Percentiles rank a stretch among this genome's conserved stretches.
These are phyloP conservation scores for Boletellus ananiceps DNA, from an alignment of 768 basidiomycete genomes.

Conservation along the genomic window DNA sequence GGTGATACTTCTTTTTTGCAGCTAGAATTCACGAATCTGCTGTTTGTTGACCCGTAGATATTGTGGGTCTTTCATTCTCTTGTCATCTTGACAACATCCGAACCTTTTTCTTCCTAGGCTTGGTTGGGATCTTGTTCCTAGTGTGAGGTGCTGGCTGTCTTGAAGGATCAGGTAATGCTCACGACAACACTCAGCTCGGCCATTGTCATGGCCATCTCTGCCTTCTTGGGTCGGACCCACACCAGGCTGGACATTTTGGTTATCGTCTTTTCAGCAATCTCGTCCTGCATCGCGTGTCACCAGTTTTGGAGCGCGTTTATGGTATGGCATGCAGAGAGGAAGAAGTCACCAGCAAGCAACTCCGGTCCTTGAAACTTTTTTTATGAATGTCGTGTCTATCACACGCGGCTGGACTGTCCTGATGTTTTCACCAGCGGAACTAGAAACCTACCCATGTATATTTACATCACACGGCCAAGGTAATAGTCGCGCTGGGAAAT, in stretches of 20 bases:
- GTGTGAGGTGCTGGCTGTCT: constrained; percentile 8
- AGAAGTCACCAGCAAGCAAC: constrained; percentile 6
- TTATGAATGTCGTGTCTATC: not conserved
- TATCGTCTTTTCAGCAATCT: constrained; percentile 13
- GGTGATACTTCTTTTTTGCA: not conserved
- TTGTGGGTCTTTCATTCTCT: constrained; percentile 10
- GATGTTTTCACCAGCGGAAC: not conserved
- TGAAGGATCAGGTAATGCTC: not conserved
- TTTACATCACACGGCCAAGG: not conserved
- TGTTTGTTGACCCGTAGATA: constrained; percentile 6
- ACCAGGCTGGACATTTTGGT: constrained; percentile 16
- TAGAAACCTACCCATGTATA: not conserved
- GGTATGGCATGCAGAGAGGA: constrained; percentile 11
- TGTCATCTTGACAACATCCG: not conserved
- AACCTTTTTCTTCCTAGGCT: constrained; percentile 5
- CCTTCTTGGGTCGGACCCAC: constrained; percentile 3
- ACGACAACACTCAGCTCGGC: constrained; percentile 12
- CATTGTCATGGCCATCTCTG: constrained; percentile 14
- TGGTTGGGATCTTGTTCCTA: constrained; percentile 19
- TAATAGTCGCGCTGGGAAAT: too few relatives aligned
- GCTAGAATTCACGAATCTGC: not conserved
- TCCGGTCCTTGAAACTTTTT: constrained; percentile 5
- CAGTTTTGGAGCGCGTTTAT: constrained; percentile 21
- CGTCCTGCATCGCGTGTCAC: constrained; percentile 16
- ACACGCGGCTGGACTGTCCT: not conserved